Evolutionary conservation across 2,329 filamentous ascomycete genomes (phyloP), one percentile per base, ranked within the genome.

Genomic region (Alternaria incomplexa): DNA sequence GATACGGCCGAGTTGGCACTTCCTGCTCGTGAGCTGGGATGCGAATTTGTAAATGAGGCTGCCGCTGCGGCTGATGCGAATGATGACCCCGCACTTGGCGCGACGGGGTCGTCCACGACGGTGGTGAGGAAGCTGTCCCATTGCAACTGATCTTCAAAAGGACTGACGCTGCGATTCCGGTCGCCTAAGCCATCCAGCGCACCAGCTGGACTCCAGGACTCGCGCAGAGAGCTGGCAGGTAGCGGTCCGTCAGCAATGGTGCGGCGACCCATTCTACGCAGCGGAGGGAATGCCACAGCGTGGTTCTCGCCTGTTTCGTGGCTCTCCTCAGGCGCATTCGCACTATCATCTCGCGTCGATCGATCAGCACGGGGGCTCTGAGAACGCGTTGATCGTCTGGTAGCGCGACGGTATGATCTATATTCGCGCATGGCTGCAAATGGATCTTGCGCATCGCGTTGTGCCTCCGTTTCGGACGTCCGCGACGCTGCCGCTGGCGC

Each of bases 61-160:
- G 85, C 84, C 5, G 85, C 83, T n/a, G 83, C 83, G 1, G 85
- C 85, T 10, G 92, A 94, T 0, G 90, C 87, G 77, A 97, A 97
- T 0, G 93, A 97, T 1, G 93, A 94, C 28, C 91, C 89, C 2
- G 89, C 87, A 70, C 91, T 96, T 0, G 93, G 93, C 3, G 92
- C 86, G 64, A 92, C 90, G 15, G 91, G 89, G 77, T 97, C 93
- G 0, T 93, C 92, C 0, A 91, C 90, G 64, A 97, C 86, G 0
- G 92, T 96, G 7, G 87, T 90, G 61, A 93, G 83, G 56, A 97
- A 88, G 4, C 90, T 93, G 63, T 95, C 91, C 94, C 94, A 97
- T 53, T 86, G 85, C 65, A 88, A 86, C 46, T 70, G 58, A 25
- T 71, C 73, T 17, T 81, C 81, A 54, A 83, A 82, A 6, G 91